Evolutionary conservation across 176 grass and related monocot genomes (phyloP).

Genomic region (Oropetium thomaeum): DNA sequence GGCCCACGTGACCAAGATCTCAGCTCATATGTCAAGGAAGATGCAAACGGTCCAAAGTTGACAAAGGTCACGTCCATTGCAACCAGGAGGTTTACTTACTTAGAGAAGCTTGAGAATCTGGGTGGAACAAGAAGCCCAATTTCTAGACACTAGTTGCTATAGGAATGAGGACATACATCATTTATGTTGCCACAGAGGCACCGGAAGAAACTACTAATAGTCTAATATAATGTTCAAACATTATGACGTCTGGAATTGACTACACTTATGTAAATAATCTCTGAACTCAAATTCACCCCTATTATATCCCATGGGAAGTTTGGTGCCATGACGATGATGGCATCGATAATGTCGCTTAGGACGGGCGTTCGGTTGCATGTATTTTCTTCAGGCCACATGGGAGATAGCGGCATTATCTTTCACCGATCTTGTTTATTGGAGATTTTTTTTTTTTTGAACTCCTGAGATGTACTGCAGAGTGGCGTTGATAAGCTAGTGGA

Average conservation of each 20-base stretch:
- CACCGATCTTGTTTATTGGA: too few relatives aligned
- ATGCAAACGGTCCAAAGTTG: conserved; percentile 23
- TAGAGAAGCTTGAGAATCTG: conserved; percentile 48
- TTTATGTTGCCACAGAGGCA: not conserved
- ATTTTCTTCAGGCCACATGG: not conserved
- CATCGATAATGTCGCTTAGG: not conserved
- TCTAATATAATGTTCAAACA: conserved; percentile 19
- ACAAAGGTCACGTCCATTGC: conserved; percentile 30
- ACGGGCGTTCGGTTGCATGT: not conserved
- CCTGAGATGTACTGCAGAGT: not conserved
- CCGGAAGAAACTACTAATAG: conserved; percentile 16
- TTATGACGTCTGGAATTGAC: not conserved
- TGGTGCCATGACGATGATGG: not conserved
- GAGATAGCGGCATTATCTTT: too few relatives aligned
- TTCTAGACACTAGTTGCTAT: conserved; percentile 45
- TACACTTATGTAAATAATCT: conserved; percentile 14
- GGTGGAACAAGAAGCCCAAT: conserved; percentile 47
- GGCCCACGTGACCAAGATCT: not conserved
- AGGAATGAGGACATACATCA: conserved; percentile 19
- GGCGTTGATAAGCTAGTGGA: not conserved
- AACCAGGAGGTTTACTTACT: conserved; percentile 40
- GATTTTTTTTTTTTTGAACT: too few relatives aligned
- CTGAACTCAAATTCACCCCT: not conserved
- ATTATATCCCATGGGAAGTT: not conserved
- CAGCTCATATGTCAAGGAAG: not conserved